Evolutionary conservation across 306 rosid species (phyloP).

Genomic region (Prosopis cineraria): DNA sequence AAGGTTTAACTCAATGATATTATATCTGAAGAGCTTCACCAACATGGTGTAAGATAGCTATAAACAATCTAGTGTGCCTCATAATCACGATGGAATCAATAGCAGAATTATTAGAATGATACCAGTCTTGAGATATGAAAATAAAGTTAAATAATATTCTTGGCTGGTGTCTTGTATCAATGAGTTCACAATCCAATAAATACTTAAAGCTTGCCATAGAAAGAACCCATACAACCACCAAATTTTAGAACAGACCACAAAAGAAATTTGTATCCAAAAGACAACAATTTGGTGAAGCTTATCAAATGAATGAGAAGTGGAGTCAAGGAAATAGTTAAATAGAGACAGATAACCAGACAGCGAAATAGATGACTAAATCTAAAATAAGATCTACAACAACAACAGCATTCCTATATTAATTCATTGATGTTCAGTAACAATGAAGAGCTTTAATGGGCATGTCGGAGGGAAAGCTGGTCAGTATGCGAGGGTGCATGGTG

Average conservation of each 20-base stretch:
- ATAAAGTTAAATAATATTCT: background rate
- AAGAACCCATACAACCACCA: background rate
- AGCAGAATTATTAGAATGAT: background rate
- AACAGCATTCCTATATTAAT: background rate
- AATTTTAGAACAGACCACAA: background rate
- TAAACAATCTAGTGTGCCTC: background rate
- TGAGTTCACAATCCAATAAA: background rate
- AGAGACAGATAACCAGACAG: background rate
- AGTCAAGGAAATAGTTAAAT: background rate
- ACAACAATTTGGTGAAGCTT: background rate
- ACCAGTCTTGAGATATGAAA: background rate
- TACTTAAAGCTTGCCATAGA: background rate
- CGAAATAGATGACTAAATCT: background rate
- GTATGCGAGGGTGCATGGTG: no score
- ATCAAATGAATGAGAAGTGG: background rate
- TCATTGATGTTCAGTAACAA: background rate
- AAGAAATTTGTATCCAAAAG: background rate
- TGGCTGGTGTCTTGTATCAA: background rate
- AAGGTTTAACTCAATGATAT: background rate
- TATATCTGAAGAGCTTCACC: background rate
- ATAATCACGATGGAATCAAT: background rate
- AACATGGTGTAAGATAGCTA: background rate
- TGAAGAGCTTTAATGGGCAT: no score
- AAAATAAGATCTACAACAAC: background rate
- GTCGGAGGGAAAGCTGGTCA: no score